Evolutionary conservation across 1,284 basidiomycete genomes (phyloP).

Genomic region (Ganoderma meredithae): DNA sequence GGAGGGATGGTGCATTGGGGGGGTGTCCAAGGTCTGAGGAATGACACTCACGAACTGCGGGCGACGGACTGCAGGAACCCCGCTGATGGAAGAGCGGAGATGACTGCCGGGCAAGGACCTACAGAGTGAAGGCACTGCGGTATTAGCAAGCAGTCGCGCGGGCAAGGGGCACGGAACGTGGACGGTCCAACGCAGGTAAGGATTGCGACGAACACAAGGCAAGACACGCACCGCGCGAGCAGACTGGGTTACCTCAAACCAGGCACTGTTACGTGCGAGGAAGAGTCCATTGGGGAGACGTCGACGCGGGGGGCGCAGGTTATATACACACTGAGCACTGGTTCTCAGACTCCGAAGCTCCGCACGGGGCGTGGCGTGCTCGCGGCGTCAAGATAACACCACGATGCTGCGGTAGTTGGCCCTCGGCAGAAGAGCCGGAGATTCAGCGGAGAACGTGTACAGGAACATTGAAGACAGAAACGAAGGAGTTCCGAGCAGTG

Average conservation of each 20-base stretch:
- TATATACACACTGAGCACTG: background rate
- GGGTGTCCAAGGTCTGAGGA: background rate
- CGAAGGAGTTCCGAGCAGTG: background rate
- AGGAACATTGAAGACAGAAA: background rate
- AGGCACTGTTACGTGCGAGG: background rate
- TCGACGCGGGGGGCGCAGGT: background rate
- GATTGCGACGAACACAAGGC: background rate
- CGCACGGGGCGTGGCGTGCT: background rate
- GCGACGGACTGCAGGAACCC: background rate
- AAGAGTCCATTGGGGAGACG: constrained; percentile 2
- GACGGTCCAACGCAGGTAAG: background rate
- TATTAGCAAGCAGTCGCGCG: background rate
- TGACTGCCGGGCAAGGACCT: background rate
- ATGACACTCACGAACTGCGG: background rate
- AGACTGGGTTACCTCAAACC: constrained; percentile 5
- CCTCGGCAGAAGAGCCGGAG: background rate
- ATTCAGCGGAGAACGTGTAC: background rate
- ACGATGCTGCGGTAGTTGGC: constrained; percentile 3
- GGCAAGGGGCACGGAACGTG: background rate
- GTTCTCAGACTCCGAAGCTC: background rate
- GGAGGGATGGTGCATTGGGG: background rate
- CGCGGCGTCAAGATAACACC: background rate
- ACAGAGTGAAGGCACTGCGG: background rate
- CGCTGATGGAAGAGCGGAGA: background rate
- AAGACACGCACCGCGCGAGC: constrained; percentile 1